These are phyloP conservation scores for Penicillium sp. DNA, from an alignment of 2,329 filamentous ascomycete genomes.

Conservation along the genomic window DNA sequence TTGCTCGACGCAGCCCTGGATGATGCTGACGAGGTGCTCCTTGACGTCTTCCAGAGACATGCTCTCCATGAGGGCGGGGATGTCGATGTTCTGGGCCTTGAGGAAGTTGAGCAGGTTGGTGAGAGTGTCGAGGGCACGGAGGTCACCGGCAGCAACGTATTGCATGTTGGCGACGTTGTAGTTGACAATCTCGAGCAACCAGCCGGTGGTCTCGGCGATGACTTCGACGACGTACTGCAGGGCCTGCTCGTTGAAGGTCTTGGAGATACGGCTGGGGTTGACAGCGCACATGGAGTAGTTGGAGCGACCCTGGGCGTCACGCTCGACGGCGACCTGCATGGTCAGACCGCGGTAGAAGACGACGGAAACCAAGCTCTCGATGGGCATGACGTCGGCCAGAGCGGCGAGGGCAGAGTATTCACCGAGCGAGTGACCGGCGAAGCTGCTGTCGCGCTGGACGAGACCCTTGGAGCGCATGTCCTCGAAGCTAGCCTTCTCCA, in stretches of 20 bases:
- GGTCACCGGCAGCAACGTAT: constrained; percentile 68
- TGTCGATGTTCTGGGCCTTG: constrained; percentile 96
- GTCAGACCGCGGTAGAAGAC: constrained; percentile 86
- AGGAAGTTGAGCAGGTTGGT: constrained; percentile 89
- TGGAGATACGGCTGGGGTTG: constrained; percentile 96
- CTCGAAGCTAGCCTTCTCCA: constrained; percentile 99
- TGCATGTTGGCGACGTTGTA: constrained; percentile 76
- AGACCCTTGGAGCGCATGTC: constrained; percentile 98
- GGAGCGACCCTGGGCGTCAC: constrained; percentile 10
- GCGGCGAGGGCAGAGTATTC: constrained; percentile 97
- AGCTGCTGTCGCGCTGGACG: constrained; percentile 93
- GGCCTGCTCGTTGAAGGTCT: constrained; percentile 97
- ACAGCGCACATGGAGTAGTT: constrained; percentile 86
- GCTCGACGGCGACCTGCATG: constrained; percentile 13
- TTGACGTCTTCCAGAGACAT: constrained; percentile 89
- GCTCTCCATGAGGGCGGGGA: constrained; percentile 85
- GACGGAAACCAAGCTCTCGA: constrained; percentile 95
- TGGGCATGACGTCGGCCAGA: constrained; percentile 98
- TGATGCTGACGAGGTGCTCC: constrained; percentile 85
- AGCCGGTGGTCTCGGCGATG: constrained; percentile 88
- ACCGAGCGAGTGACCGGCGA: constrained; percentile 95
- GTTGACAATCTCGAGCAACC: constrained; percentile 99
- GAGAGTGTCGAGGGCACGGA: constrained; percentile 66
- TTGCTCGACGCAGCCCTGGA: constrained; percentile 81
- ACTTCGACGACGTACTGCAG: constrained; percentile 96